phyloP scores from a whole-genome alignment of 1,139 yeast genomes.

The Meyerozyma guilliermondii region DNA sequence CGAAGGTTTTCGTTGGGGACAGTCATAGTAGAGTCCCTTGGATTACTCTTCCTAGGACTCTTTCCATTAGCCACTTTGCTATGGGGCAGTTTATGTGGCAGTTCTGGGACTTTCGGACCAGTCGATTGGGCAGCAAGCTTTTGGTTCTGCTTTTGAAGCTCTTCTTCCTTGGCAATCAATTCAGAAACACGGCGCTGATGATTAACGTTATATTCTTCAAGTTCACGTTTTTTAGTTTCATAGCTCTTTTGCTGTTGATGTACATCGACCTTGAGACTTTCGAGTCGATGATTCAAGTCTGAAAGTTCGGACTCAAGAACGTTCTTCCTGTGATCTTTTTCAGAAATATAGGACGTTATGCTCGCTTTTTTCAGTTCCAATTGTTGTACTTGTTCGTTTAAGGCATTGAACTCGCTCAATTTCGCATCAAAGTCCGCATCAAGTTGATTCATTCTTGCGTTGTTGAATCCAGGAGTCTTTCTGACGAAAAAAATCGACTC shows the following conservation, averaged over 20 bases:
- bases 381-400: background rate
- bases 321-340: background rate
- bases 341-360: background rate
- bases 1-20: slow-evolving; percentile 25
- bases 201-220: background rate
- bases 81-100: background rate
- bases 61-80: background rate
- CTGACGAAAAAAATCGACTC: slow-evolving; percentile 34
- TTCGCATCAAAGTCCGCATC: slow-evolving; percentile 8
- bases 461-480: slow-evolving; percentile 8
- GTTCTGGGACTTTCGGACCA: background rate
- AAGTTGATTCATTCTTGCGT: slow-evolving; percentile 5
- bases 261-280: background rate
- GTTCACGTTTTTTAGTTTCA: background rate
- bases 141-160: background rate
- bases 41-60: background rate
- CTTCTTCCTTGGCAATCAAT: background rate
- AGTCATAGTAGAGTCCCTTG: slow-evolving; percentile 4
- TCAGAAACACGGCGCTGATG: background rate
- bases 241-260: background rate
- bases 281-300: background rate
- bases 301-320: background rate
- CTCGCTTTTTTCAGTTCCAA: background rate
- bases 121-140: background rate
- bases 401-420: background rate